phyloP scores from a whole-genome alignment of 306 rosid genomes.

The Vigna unguiculata region DNA sequence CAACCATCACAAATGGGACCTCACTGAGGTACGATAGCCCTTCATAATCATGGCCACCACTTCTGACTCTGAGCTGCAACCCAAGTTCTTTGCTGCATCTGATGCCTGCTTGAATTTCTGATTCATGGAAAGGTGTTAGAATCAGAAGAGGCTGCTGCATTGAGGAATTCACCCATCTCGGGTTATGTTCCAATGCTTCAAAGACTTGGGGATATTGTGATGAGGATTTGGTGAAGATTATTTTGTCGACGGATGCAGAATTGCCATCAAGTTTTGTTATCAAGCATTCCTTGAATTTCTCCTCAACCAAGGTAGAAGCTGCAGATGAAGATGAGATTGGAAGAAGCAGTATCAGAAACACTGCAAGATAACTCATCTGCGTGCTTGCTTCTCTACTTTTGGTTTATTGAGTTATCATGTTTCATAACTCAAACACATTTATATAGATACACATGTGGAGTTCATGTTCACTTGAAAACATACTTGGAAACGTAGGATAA shows the following conservation, averaged over 20 bases:
- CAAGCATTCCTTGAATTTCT: constrained; percentile 52
- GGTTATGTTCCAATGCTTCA: constrained; percentile 56
- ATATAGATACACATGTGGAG: background rate
- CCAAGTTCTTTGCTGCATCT: constrained; percentile 53
- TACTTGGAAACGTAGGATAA: no score
- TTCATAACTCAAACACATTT: background rate
- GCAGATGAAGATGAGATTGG: constrained; percentile 37
- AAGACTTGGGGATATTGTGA: constrained; percentile 40
- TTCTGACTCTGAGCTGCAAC: constrained; percentile 56
- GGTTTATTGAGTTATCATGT: constrained; percentile 3
- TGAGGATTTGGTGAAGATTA: constrained; percentile 45
- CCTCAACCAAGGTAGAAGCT: constrained; percentile 37
- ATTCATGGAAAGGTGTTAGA: constrained; percentile 53
- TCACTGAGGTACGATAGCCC: constrained; percentile 54
- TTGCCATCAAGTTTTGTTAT: constrained; percentile 1
- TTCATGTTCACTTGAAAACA: background rate
- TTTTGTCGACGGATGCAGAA: constrained; percentile 36
- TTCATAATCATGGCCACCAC: constrained; percentile 70
- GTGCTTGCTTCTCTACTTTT: background rate
- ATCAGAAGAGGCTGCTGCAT: constrained; percentile 56
- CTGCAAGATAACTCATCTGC: constrained; percentile 35
- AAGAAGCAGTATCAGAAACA: constrained; percentile 42
- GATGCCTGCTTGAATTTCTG: constrained; percentile 57
- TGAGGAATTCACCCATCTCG: constrained; percentile 61
- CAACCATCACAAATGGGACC: constrained; percentile 53